Base-by-base conservation (phyloP, 305 asterid species). In the Nicotiana rustica region DNA sequence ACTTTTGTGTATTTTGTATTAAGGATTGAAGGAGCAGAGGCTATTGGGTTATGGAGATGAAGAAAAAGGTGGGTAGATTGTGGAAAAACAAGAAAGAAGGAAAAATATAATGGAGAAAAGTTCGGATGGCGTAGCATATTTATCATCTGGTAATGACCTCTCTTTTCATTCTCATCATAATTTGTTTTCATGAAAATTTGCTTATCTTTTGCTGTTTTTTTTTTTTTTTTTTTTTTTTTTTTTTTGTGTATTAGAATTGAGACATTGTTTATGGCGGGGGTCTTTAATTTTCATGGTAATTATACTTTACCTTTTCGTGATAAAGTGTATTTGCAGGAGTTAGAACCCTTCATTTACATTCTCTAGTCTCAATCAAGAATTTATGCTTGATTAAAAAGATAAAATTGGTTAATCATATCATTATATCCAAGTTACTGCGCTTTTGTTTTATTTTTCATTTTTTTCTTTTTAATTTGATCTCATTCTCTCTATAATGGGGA, bases 1-100 rank as follows among this genome's bases (percentile, higher is more conserved):
- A 44, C 5, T 71, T 31, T 71, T 10, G 5, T 13, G 12, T 5
- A 2, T 65, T 38, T 41, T 71, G 10, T 10, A 38, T 64, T 25
- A 25, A 64, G 17, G 8, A 41, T 18, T 70, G 59, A 41, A 18
- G 12, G 13, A 25, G 69, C 36, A 64, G 38, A 64, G 36, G 69
- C 69, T 25, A 25, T 10, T 65, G n/a, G 36, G 18, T 65, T 65
- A 10, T 4, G 21, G 12, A 31, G 67, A 77, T 38, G 73, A 49
- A 41, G 64, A 66, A 13, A 65, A 15, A 21, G 76, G 52, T 81
- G 10, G 41, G 10, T 79, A 83, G 10, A 44, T 44, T 83, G 89
- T 91, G 91, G 91, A 90, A 84, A 90, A 85, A 67, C 88, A 90
- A 71, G 90, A 86, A 35, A 85, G 94, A 88, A 88, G 89, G 92